Evolutionary conservation across 495 filamentous ascomycete genomes (phyloP).

Genomic region (Lasiosphaeris hirsuta): DNA sequence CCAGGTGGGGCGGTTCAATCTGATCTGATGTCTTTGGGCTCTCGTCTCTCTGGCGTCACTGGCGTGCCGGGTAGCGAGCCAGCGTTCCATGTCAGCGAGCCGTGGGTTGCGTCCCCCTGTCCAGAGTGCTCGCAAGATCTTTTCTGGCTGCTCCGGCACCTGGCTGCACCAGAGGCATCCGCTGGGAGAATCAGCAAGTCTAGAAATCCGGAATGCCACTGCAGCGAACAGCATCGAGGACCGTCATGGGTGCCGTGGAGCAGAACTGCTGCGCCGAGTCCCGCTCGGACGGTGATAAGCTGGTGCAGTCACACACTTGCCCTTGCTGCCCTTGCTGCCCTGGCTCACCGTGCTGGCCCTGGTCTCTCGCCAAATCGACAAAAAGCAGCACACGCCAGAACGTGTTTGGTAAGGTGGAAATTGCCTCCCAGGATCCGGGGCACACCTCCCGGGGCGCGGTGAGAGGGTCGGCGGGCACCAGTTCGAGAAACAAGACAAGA

Average conservation of each 20-base stretch:
- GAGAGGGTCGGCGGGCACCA: background rate
- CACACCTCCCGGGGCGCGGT: constrained; percentile 6
- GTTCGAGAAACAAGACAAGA: background rate
- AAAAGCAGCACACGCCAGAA: background rate
- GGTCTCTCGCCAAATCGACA: background rate
- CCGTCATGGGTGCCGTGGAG: background rate
- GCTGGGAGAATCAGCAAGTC: background rate
- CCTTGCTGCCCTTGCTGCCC: background rate
- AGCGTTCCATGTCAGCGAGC: too few species aligned
- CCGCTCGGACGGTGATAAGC: constrained; percentile 15
- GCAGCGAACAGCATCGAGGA: background rate
- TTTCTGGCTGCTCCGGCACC: too few species aligned
- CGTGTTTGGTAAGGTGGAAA: constrained; percentile 14
- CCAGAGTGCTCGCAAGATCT: too few species aligned
- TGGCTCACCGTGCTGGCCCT: too few species aligned
- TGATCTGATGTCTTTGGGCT: too few species aligned
- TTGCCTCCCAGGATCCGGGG: constrained; percentile 14
- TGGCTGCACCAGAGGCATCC: too few species aligned
- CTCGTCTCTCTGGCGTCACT: too few species aligned
- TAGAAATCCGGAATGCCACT: background rate
- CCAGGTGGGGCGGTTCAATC: too few species aligned
- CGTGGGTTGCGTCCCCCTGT: too few species aligned
- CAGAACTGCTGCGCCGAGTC: background rate
- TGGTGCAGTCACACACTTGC: constrained; percentile 1
- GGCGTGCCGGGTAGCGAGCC: too few species aligned